Percentiles rank a stretch among this genome's conserved stretches.
Conservation (phyloP, 768 basidiomycete genomes). For the Mycena alexandri region DNA sequence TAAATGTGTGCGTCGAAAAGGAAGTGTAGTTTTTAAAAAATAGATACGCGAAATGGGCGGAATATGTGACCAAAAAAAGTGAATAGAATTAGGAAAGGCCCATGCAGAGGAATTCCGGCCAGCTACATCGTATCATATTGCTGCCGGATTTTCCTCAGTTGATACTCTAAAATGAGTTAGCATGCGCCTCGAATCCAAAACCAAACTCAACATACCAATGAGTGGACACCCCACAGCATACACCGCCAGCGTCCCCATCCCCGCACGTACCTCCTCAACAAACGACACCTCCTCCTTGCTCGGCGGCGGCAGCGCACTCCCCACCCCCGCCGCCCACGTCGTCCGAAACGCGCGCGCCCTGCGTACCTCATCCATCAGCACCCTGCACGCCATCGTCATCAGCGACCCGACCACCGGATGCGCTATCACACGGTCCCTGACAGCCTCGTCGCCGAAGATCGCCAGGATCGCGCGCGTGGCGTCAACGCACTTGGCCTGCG, state of each 20-base stretch:
- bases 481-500: slow-evolving; percentile 15
- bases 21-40: too few relatives aligned
- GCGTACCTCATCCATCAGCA: slow-evolving; percentile 11
- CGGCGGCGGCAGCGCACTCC: not conserved
- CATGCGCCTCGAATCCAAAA: not conserved
- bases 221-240: slow-evolving; percentile 23
- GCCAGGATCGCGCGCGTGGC: slow-evolving; percentile 32
- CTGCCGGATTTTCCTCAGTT: not conserved
- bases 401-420: slow-evolving; percentile 36
- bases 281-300: slow-evolving; percentile 8
- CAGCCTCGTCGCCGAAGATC: not conserved
- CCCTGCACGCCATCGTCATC: slow-evolving; percentile 1
- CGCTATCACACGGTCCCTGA: slow-evolving; percentile 2
- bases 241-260: slow-evolving; percentile 21
- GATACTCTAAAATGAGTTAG: not conserved
- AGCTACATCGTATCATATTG: not conserved
- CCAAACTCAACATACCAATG: slow-evolving; percentile 13
- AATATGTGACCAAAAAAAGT: too few relatives aligned
- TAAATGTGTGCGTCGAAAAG: too few relatives aligned
- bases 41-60: too few relatives aligned
- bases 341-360: not conserved
- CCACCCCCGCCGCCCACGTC: not conserved
- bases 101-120: too few relatives aligned
- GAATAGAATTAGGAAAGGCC: slow-evolving; percentile 5
- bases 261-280: slow-evolving; percentile 2